Percentiles rank a stretch among this genome's conserved stretches.
Conservation (phyloP, 306 rosid species). For the Dalbergia cultrata region DNA sequence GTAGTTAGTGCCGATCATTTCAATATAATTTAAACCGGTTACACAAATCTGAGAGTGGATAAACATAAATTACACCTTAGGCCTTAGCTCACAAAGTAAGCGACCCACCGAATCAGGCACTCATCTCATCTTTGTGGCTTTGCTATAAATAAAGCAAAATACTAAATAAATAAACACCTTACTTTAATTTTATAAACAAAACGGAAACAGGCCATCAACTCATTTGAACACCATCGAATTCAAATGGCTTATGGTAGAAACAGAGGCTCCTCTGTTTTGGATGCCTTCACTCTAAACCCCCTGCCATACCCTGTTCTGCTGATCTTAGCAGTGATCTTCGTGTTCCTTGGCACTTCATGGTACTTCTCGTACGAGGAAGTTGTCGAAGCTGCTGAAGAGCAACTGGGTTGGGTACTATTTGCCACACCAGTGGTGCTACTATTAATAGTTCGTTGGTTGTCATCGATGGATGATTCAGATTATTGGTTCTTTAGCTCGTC, state of each 20-base stretch:
- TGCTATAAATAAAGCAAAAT: background rate
- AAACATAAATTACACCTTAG: background rate
- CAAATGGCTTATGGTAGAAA: slow-evolving; percentile 64
- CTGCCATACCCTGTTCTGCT: slow-evolving; percentile 79
- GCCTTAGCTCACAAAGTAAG: background rate
- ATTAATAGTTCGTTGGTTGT: slow-evolving; percentile 63
- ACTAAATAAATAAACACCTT: too few relatives aligned
- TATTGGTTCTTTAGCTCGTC: slow-evolving; percentile 56
- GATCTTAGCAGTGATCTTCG: slow-evolving; percentile 62
- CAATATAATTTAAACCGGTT: background rate
- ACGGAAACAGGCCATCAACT: background rate
- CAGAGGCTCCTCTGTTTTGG: slow-evolving; percentile 60
- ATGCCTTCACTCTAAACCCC: slow-evolving; percentile 67
- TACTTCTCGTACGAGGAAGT: slow-evolving; percentile 68
- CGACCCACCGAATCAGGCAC: background rate
- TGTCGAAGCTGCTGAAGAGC: slow-evolving; percentile 63
- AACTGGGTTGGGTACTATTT: slow-evolving; percentile 66
- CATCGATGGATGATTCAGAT: slow-evolving; percentile 60
- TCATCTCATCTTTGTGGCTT: background rate
- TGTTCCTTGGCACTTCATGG: slow-evolving; percentile 71
- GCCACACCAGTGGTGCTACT: slow-evolving; percentile 63
- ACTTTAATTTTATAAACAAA: too few relatives aligned
- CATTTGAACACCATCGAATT: background rate
- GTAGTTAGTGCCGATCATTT: background rate
- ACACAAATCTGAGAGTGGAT: background rate